Evolutionary conservation across 768 basidiomycete genomes (phyloP).

Genomic region (Leccinum subtestaceum): DNA sequence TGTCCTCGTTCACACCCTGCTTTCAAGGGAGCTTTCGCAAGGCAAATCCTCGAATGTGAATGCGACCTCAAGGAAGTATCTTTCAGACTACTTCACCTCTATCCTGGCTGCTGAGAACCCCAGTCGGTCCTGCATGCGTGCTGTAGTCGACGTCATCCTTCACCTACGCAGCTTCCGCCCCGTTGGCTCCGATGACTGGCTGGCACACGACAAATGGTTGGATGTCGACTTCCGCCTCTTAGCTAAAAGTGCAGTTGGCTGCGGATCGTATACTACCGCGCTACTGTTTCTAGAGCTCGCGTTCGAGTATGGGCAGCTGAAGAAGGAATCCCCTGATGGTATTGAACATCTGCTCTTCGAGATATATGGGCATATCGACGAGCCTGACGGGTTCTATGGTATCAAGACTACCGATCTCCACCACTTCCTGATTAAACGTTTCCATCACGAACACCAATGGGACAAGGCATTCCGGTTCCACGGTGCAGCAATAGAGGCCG

Average conservation of each 20-base stretch:
- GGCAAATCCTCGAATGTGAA: neutral
- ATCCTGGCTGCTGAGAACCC: constrained; percentile 26
- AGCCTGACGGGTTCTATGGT: constrained; percentile 98
- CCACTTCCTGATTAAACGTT: constrained; percentile 75
- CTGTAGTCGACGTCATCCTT: constrained; percentile 72
- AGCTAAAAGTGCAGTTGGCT: constrained; percentile 67
- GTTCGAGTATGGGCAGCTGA: constrained; percentile 42
- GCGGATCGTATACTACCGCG: constrained; percentile 86
- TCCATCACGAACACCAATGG: constrained; percentile 94
- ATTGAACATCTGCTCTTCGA: constrained; percentile 79
- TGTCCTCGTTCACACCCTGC: constrained; percentile 65
- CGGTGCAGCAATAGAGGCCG: constrained; percentile 78
- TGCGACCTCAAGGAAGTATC: constrained; percentile 15
- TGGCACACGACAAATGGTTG: constrained; percentile 80
- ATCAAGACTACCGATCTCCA: constrained; percentile 78
- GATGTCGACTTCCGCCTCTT: constrained; percentile 70
- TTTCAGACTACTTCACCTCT: constrained; percentile 25
- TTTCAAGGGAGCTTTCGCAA: constrained; percentile 36
- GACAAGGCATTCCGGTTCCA: constrained; percentile 87
- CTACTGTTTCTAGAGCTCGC: constrained; percentile 86
- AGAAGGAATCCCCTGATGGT: constrained; percentile 27
- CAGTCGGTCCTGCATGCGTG: constrained; percentile 46
- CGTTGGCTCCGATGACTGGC: constrained; percentile 33
- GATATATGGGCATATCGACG: constrained; percentile 93
- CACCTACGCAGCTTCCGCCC: constrained; percentile 73